These are phyloP conservation scores for Fomitiporia mediterranea DNA, from an alignment of 1,284 basidiomycete species.

Conservation along the genomic window DNA sequence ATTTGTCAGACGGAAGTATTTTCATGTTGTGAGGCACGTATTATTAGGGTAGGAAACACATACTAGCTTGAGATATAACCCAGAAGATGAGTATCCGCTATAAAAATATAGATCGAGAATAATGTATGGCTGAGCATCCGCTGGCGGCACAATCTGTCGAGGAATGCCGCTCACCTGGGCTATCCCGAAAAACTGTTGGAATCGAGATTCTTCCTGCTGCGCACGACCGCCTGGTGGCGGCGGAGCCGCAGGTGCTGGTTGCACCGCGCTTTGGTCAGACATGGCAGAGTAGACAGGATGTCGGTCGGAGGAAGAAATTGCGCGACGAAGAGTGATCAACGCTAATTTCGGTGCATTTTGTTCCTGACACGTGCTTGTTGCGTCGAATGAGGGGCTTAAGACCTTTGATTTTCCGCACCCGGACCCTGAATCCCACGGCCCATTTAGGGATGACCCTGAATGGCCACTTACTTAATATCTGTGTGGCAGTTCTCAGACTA, in stretches of 20 bases:
- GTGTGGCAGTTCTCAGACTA: too few relatives aligned
- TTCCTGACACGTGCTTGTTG: background rate
- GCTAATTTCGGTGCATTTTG: too few relatives aligned
- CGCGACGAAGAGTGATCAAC: too few relatives aligned
- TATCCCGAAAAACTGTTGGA: slow-evolving; percentile 10
- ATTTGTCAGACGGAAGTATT: background rate
- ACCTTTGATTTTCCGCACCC: too few relatives aligned
- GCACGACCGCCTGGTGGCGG: slow-evolving; percentile 8
- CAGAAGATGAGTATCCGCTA: slow-evolving; percentile 17
- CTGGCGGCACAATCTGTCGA: background rate
- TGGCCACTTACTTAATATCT: too few relatives aligned
- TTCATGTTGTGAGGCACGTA: background rate
- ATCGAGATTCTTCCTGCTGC: slow-evolving; percentile 6
- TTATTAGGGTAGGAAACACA: background rate
- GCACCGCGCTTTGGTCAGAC: slow-evolving; percentile 1
- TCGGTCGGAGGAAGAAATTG: background rate
- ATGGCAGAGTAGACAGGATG: background rate
- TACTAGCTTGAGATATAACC: slow-evolving; percentile 17
- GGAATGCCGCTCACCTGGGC: slow-evolving; percentile 11
- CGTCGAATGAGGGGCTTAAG: too few relatives aligned
- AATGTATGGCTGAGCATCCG: background rate
- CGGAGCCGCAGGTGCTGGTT: background rate
- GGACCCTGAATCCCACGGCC: too few relatives aligned
- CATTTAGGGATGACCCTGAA: too few relatives aligned
- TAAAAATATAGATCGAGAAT: background rate